Evolutionary conservation across 1,284 basidiomycete genomes (phyloP).

Genomic region (Blastosporella zonata): DNA sequence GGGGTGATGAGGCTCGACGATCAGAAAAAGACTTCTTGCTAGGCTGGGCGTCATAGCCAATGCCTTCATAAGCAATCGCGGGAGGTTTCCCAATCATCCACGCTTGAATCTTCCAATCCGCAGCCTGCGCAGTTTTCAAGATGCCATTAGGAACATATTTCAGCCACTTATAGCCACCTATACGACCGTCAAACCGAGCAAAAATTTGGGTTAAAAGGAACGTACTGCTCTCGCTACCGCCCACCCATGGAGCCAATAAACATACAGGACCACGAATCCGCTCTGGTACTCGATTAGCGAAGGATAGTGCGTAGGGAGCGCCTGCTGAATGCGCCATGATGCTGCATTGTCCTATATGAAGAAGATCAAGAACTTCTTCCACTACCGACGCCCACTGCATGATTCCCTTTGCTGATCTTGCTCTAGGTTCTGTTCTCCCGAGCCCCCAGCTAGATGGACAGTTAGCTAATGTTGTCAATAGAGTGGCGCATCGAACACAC

Average conservation of each 20-base stretch:
- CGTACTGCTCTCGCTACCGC: slow-evolving; percentile 82
- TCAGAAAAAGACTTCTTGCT: slow-evolving; percentile 27
- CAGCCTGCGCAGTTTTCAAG: slow-evolving; percentile 92
- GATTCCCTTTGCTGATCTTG: slow-evolving; percentile 73
- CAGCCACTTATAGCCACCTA: slow-evolving; percentile 90
- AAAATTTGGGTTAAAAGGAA: slow-evolving; percentile 2
- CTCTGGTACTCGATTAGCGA: slow-evolving; percentile 70
- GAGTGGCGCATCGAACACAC: slow-evolving; percentile 21
- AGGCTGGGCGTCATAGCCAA: slow-evolving; percentile 62
- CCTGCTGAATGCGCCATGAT: slow-evolving; percentile 97
- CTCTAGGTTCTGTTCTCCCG: slow-evolving; percentile 77
- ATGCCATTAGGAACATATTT: slow-evolving; percentile 94
- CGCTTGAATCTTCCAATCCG: slow-evolving; percentile 94
- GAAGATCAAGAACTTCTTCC: slow-evolving; percentile 81
- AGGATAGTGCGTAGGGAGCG: slow-evolving; percentile 90
- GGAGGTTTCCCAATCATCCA: slow-evolving; percentile 97
- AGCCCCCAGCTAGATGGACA: slow-evolving; percentile 76
- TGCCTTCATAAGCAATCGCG: slow-evolving; percentile 73
- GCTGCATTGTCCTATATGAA: slow-evolving; percentile 80
- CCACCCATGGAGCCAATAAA: slow-evolving; percentile 96
- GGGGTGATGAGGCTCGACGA: slow-evolving; percentile 26
- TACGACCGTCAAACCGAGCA: background rate
- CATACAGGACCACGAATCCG: slow-evolving; percentile 85
- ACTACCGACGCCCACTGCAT: slow-evolving; percentile 91
- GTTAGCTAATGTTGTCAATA: slow-evolving; percentile 9